These are phyloP conservation scores for Fusarium sp. DNA, from an alignment of 2,329 filamentous ascomycete genomes.

Conservation along the genomic window DNA sequence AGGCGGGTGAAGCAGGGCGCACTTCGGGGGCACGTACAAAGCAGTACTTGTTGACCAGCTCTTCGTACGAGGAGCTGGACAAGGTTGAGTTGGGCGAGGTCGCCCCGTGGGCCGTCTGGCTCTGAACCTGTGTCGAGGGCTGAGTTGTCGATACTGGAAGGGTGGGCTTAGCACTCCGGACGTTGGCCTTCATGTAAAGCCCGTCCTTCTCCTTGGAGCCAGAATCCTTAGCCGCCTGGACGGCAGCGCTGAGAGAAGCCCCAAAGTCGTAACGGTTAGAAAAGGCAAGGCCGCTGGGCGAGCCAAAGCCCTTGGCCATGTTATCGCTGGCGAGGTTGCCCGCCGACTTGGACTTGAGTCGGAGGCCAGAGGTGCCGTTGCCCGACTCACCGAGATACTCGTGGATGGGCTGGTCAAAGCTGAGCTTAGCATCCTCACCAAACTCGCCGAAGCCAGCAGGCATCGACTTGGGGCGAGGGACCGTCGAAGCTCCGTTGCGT, in stretches of 20 bases:
- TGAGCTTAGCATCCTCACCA: conserved; percentile 68
- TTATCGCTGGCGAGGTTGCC: conserved; percentile 73
- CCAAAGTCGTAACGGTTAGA: conserved; percentile 96
- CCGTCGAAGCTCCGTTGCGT: conserved; percentile 54
- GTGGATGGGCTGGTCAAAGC: conserved; percentile 70
- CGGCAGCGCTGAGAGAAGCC: conserved; percentile 87
- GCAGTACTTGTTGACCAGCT: conserved; percentile 98
- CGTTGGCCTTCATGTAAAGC: conserved; percentile 66
- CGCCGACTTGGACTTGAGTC: conserved; percentile 78
- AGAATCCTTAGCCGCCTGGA: conserved; percentile 77
- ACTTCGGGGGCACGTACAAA: conserved; percentile 85
- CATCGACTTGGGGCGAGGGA: conserved; percentile 66
- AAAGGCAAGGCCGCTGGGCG: conserved; percentile 79
- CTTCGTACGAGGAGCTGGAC: conserved; percentile 91
- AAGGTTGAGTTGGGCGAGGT: conserved; percentile 69
- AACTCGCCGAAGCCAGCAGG: conserved; percentile 78
- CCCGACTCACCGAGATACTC: conserved; percentile 74
- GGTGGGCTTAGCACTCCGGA: conserved; percentile 44
- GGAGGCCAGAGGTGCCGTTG: conserved; percentile 66
- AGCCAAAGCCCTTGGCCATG: conserved; percentile 62
- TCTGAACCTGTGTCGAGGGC: conserved; percentile 26
- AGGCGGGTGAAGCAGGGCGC: conserved; percentile 43
- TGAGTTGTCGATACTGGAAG: conserved; percentile 44
- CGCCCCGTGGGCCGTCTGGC: conserved; percentile 54
- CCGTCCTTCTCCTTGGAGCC: conserved; percentile 70